Evolutionary conservation across 225 moss, liverwort and hornwort genomes (phyloP).

Genomic region (Sphagnum tenellum): DNA sequence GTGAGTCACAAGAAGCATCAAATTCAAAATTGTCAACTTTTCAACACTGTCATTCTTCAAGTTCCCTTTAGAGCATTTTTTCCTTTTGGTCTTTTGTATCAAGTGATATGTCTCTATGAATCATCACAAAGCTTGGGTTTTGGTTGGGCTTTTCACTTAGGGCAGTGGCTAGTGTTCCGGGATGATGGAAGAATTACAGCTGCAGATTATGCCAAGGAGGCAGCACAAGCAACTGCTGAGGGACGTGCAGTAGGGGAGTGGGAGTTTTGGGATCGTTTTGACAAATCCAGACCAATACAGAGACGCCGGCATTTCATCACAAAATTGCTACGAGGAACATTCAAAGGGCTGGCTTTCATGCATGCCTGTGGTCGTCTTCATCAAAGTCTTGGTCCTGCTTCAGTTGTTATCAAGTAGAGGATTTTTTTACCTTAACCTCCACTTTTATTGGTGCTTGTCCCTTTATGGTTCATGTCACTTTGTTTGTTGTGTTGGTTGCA

Average conservation of each 20-base stretch:
- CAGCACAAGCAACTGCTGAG: slow-evolving; percentile 59
- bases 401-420: slow-evolving; percentile 68
- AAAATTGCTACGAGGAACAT: slow-evolving; percentile 75
- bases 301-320: slow-evolving; percentile 71
- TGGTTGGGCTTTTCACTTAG: slow-evolving; percentile 8
- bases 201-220: slow-evolving; percentile 79
- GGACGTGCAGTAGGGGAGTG: slow-evolving; percentile 76
- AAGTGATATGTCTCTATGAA: too few species aligned
- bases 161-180: slow-evolving; percentile 93
- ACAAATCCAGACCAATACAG: slow-evolving; percentile 54
- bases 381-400: slow-evolving; percentile 94
- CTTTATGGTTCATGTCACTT: not conserved
- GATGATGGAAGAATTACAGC: slow-evolving; percentile 79
- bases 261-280: slow-evolving; percentile 96
- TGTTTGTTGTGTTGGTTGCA: not conserved
- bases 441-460: not conserved
- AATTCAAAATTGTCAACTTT: too few species aligned
- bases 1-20: too few species aligned
- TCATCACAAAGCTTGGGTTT: too few species aligned
- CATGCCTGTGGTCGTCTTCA: slow-evolving; percentile 84
- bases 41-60: too few species aligned
- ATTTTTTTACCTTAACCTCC: not conserved
- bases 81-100: too few species aligned
- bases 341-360: slow-evolving; percentile 80
- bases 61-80: too few species aligned